Evolutionary conservation across 2,329 filamentous ascomycete species (phyloP).

Genomic region (Diaporthe vexans): DNA sequence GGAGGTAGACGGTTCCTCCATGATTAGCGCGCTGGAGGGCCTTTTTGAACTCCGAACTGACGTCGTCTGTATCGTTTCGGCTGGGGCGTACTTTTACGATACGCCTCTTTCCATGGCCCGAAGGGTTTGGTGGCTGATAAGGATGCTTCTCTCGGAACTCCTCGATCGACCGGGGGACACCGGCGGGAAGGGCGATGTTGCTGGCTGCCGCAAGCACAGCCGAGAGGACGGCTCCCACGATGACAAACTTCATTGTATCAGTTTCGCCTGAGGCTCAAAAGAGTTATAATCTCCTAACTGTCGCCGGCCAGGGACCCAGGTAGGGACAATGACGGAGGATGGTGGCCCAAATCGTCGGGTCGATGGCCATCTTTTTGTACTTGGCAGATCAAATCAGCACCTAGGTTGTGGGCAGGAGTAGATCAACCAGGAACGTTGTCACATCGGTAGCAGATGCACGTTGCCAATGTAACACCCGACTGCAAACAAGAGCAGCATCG

Average conservation of each 20-base stretch:
- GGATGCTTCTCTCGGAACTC: slow-evolving; percentile 58
- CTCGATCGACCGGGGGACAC: slow-evolving; percentile 52
- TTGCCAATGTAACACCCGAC: slow-evolving; percentile 1
- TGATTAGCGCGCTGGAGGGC: slow-evolving; percentile 70
- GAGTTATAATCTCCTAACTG: neutral
- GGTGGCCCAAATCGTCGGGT: slow-evolving; percentile 1
- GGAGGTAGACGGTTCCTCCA: slow-evolving; percentile 68
- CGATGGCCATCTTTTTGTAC: slow-evolving; percentile 17
- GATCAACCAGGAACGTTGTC: slow-evolving; percentile 25
- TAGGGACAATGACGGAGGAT: neutral
- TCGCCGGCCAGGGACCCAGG: neutral
- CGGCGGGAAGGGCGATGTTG: slow-evolving; percentile 48
- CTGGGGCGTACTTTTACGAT: slow-evolving; percentile 66
- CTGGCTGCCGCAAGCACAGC: slow-evolving; percentile 46
- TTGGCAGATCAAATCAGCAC: neutral
- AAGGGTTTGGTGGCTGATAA: slow-evolving; percentile 47
- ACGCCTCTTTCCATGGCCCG: slow-evolving; percentile 43
- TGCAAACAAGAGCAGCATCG: neutral
- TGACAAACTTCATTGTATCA: slow-evolving; percentile 44
- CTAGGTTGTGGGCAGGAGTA: neutral
- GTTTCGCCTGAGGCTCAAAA: neutral
- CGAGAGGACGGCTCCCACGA: slow-evolving; percentile 44
- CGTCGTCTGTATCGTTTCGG: slow-evolving; percentile 66
- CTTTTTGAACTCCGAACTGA: slow-evolving; percentile 67
- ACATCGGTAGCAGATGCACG: slow-evolving; percentile 7